Conservation (phyloP, 352 stramenopile genomes). For the Aphanomyces stellatus region DNA sequence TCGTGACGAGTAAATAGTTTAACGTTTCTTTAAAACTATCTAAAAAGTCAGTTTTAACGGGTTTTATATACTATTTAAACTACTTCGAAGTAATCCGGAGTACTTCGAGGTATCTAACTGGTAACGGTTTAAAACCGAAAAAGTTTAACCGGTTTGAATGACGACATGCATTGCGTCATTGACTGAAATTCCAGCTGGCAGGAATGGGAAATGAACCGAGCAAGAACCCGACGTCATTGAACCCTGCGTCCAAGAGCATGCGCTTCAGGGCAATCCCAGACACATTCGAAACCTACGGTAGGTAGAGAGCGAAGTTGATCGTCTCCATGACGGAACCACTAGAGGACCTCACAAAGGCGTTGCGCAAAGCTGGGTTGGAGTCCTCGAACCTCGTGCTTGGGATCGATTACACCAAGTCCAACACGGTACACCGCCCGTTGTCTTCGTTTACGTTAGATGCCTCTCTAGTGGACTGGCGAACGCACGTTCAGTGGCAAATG, state of each 20-base stretch:
- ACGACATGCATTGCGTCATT: too few species aligned
- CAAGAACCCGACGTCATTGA: background rate
- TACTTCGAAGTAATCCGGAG: too few species aligned
- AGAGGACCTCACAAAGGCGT: slow-evolving; percentile 56
- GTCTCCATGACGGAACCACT: background rate
- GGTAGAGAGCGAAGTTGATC: too few species aligned
- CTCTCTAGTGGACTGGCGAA: slow-evolving; percentile 47
- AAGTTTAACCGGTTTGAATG: too few species aligned
- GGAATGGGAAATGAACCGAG: background rate
- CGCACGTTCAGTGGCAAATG: slow-evolving; percentile 46
- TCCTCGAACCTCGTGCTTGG: slow-evolving; percentile 61
- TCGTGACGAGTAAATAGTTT: too few species aligned
- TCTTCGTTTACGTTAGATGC: background rate
- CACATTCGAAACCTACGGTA: slow-evolving; percentile 56
- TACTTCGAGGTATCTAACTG: too few species aligned
- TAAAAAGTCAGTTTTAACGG: too few species aligned
- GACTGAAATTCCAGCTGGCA: too few species aligned
- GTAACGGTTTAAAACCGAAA: too few species aligned
- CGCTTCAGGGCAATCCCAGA: slow-evolving; percentile 32
- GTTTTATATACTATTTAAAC: too few species aligned
- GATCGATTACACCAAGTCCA: slow-evolving; percentile 66
- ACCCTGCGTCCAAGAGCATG: background rate
- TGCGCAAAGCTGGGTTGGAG: slow-evolving; percentile 48
- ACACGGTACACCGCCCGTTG: slow-evolving; percentile 25
- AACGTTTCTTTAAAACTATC: too few species aligned